Conservation (phyloP, 441 rosid genomes). For the Kokia cookei region DNA sequence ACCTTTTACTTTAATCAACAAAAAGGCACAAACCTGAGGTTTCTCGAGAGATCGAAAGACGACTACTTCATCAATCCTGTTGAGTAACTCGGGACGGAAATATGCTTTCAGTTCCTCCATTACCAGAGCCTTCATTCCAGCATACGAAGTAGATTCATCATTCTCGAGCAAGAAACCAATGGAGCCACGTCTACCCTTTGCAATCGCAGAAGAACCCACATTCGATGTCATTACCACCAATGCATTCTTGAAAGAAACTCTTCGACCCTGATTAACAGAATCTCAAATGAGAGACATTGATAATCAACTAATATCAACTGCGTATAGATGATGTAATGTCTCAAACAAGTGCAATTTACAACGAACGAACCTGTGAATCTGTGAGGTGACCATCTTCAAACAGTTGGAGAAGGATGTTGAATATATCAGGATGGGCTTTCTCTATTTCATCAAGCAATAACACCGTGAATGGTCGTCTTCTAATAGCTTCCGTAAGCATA, state of each 20-base stretch:
- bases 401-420: conserved; percentile 72
- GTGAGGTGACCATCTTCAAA: conserved; percentile 81
- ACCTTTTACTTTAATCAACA: neutral
- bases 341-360: neutral
- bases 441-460: conserved; percentile 75
- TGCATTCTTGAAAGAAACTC: conserved; percentile 73
- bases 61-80: conserved; percentile 71
- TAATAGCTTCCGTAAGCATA: conserved; percentile 71
- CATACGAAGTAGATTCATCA: conserved; percentile 42
- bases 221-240: conserved; percentile 75
- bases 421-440: conserved; percentile 78
- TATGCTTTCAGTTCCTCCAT: conserved; percentile 63
- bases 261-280: conserved; percentile 51
- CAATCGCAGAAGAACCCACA: conserved; percentile 60
- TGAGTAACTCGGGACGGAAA: conserved; percentile 73
- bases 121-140: conserved; percentile 61
- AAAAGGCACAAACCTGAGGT: conserved; percentile 61
- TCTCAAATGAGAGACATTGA: conserved; percentile 7
- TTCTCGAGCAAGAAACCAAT: conserved; percentile 60
- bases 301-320: neutral
- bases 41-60: conserved; percentile 66
- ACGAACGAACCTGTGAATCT: conserved; percentile 65
- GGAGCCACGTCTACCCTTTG: conserved; percentile 50
- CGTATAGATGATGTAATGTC: neutral
- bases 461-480: conserved; percentile 67